Percentiles rank a stretch among this genome's conserved stretches.
These are phyloP conservation scores for Bipolaris cookei DNA, from an alignment of 2,329 filamentous ascomycete genomes.

Conservation along the genomic window DNA sequence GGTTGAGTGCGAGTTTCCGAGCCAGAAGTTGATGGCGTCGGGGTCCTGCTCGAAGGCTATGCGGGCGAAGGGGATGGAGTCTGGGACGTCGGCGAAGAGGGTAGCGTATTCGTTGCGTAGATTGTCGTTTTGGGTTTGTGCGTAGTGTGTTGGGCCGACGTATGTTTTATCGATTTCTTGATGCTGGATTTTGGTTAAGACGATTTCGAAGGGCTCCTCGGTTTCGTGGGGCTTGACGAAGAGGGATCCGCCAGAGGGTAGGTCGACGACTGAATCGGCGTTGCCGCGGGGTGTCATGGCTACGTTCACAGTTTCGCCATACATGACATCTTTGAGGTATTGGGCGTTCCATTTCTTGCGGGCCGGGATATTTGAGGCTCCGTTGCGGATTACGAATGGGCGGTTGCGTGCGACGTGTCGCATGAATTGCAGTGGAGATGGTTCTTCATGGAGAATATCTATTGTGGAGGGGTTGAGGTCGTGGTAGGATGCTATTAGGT, in stretches of 20 bases:
- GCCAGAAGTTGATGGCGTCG: slow-evolving; percentile 83
- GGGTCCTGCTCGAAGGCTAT: slow-evolving; percentile 70
- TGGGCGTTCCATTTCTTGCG: slow-evolving; percentile 65
- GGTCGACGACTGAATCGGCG: slow-evolving; percentile 67
- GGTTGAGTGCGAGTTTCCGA: slow-evolving; percentile 70
- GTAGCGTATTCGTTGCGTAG: slow-evolving; percentile 72
- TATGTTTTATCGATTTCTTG: slow-evolving; percentile 56
- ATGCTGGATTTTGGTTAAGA: slow-evolving; percentile 65
- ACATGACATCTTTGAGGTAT: slow-evolving; percentile 64
- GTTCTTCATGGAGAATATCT: slow-evolving; percentile 67
- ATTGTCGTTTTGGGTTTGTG: slow-evolving; percentile 85
- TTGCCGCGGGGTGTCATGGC: slow-evolving; percentile 76
- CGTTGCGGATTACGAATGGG: slow-evolving; percentile 74
- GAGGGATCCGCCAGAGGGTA: slow-evolving; percentile 56
- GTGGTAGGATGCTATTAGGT: slow-evolving; percentile 71
- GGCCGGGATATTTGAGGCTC: slow-evolving; percentile 68
- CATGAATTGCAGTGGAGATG: slow-evolving; percentile 80
- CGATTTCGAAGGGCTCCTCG: slow-evolving; percentile 65
- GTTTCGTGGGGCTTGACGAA: slow-evolving; percentile 78
- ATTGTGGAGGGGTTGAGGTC: slow-evolving; percentile 70
- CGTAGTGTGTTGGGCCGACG: slow-evolving; percentile 58
- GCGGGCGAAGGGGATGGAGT: slow-evolving; percentile 72
- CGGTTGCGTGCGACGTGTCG: slow-evolving; percentile 75
- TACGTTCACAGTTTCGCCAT: slow-evolving; percentile 69
- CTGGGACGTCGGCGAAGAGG: slow-evolving; percentile 68